Conservation (phyloP, 345 rosid genomes). For the Acer negundo region DNA sequence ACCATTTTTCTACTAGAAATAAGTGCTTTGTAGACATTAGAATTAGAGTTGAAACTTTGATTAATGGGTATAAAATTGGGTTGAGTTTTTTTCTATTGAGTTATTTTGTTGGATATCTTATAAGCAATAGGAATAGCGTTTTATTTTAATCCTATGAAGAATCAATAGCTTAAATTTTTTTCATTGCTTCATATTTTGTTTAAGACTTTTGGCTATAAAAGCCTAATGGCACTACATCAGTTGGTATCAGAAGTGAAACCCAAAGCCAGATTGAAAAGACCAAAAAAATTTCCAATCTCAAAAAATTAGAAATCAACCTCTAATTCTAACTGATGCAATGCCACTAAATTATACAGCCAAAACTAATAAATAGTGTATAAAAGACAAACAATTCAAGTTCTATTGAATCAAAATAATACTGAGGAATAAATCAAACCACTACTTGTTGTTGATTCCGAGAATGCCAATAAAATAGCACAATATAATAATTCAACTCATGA, state of each 20-base stretch:
- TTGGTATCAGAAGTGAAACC: not conserved
- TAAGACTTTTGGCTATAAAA: not conserved
- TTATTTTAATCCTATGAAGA: not conserved
- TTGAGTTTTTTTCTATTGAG: not conserved
- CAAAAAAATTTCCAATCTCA: not conserved
- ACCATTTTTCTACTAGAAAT: not conserved
- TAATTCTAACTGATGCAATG: not conserved
- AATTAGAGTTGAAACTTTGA: not conserved
- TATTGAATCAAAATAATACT: not conserved
- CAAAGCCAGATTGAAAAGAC: not conserved
- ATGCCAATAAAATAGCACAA: not conserved
- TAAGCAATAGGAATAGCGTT: not conserved
- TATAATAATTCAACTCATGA: not conserved
- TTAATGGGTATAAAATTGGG: no score
- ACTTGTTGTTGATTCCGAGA: not conserved
- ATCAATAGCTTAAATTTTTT: not conserved
- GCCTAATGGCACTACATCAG: not conserved
- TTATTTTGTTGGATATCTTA: not conserved
- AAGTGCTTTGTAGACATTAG: not conserved
- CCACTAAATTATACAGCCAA: not conserved
- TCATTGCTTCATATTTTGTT: not conserved
- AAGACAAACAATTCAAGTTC: not conserved
- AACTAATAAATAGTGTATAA: not conserved
- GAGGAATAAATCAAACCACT: not conserved
- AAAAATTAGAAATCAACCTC: not conserved